Evolutionary conservation across 2,329 filamentous ascomycete genomes (phyloP).

Genomic region (Nemania abortiva): DNA sequence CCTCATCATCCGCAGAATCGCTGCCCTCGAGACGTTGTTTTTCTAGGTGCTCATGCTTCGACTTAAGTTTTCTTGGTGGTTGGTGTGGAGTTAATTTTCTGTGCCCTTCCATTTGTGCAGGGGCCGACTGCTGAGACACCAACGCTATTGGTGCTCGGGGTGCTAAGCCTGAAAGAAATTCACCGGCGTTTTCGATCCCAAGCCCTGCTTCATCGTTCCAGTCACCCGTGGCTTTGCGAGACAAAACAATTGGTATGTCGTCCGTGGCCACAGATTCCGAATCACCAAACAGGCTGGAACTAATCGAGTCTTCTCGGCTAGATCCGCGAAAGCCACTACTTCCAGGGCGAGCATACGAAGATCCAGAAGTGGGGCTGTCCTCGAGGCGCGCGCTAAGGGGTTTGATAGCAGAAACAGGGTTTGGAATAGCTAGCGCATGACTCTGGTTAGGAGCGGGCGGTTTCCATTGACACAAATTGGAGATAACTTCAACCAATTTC

Average conservation of each 20-base stretch:
- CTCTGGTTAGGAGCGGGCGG: constrained; percentile 69
- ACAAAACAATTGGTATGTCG: constrained; percentile 80
- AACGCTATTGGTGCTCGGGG: constrained; percentile 63
- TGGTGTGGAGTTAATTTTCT: constrained; percentile 65
- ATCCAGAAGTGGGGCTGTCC: constrained; percentile 86
- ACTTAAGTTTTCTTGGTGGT: constrained; percentile 78
- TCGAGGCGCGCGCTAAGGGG: constrained; percentile 74
- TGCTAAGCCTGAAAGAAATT: constrained; percentile 55
- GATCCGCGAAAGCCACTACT: constrained; percentile 79
- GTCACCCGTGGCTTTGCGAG: constrained; percentile 78
- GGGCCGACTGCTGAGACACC: constrained; percentile 73
- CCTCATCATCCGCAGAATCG: constrained; percentile 94
- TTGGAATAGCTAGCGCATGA: constrained; percentile 61
- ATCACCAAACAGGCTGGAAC: constrained; percentile 89
- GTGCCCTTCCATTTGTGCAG: constrained; percentile 68
- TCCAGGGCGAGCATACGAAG: constrained; percentile 79
- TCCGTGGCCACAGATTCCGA: constrained; percentile 82
- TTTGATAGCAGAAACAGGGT: constrained; percentile 72
- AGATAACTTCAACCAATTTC: constrained; percentile 89
- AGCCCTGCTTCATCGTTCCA: constrained; percentile 80
- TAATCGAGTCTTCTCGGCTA: constrained; percentile 89
- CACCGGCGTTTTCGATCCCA: constrained; percentile 76
- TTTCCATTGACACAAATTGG: constrained; percentile 93
- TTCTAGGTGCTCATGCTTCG: constrained; percentile 81
- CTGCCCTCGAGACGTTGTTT: constrained; percentile 77